Evolutionary conservation across 331 rosid species (phyloP).

Genomic region (Pyracantha coccinea): DNA sequence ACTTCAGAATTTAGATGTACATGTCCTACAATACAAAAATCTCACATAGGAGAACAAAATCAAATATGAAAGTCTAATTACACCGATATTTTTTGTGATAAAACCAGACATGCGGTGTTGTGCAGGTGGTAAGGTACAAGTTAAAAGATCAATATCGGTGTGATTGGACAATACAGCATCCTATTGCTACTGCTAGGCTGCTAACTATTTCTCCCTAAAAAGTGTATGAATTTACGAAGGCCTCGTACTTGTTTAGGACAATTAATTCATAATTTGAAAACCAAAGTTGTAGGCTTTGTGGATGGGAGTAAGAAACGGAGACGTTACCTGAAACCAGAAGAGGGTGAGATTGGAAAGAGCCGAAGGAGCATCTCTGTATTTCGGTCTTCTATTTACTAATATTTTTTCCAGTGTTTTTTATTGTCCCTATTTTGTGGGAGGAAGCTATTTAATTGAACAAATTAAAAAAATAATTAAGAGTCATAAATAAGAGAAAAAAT

Average conservation of each 20-base stretch:
- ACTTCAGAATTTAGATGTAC: not conserved
- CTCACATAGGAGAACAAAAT: not conserved
- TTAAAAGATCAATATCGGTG: too few species aligned
- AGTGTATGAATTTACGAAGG: not conserved
- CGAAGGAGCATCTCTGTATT: constrained; percentile 21
- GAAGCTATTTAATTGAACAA: too few species aligned
- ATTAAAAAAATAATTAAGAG: too few species aligned
- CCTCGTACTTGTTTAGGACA: not conserved
- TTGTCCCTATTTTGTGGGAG: not conserved
- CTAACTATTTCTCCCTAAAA: not conserved
- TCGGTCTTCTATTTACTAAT: not conserved
- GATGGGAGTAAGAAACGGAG: not conserved
- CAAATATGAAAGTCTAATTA: not conserved
- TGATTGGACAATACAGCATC: not conserved
- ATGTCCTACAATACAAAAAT: not conserved
- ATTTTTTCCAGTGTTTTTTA: not conserved
- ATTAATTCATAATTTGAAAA: not conserved
- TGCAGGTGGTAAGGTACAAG: not conserved
- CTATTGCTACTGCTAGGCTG: not conserved
- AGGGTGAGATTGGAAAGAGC: constrained; percentile 2
- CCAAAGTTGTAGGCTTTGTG: not conserved
- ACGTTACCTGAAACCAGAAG: constrained; percentile 20
- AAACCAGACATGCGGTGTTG: not conserved
- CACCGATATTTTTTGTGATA: not conserved
- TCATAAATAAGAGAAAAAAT: too few species aligned